Base-by-base conservation (phyloP, 257 asterid genomes). In the Nyctanthes arbortristis region DNA sequence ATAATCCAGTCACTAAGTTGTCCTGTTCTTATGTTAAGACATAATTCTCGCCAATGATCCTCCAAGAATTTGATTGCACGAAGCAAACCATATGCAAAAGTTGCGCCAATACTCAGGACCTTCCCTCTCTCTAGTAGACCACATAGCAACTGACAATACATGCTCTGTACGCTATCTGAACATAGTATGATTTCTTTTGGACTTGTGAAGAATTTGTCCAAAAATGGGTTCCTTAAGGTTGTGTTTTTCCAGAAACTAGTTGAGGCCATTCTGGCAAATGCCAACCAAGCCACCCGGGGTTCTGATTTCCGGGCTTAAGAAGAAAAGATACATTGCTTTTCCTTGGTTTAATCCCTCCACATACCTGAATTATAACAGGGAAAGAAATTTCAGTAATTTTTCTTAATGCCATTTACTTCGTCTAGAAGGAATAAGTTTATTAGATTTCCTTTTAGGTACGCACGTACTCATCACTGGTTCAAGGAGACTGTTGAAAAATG, bases 71-170 rank as follows among this genome's bases (percentile, higher is more conserved):
- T 86, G 65, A 92, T 88, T 5, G 98, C 97, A 37, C 97, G 88
- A 65, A 90, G 88, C 68, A 92, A 90, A 3, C 95, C 97, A 0
- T 97, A 92, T 52, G 98, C 98, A 45, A 92, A 92, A 27, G 90
- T 93, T 9, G 98, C 98, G 35, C 98, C 98, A 35, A 88, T 97
- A 12, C 98, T 94, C 12, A 92, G 88, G 61, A 92, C 98, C 3
- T 92, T 88, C 2, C 10, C 10, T 85, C 79, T 73, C 8, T 83
- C 86, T 79, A 72, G 58, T 4, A 92, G 88, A 7, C 98, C 98
- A 57, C 96, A 92, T 10, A 92, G 93, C 95, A 92, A 90, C 69
- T 92, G 98, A 22, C 96, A 82, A 74, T 88, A 90, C 98, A 92
- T 92, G 86, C 93, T 85, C 39, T 92, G 98, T 81, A 86, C 82